Base-by-base conservation (phyloP, 2,329 filamentous ascomycete species). In the Diaporthe destruens region DNA sequence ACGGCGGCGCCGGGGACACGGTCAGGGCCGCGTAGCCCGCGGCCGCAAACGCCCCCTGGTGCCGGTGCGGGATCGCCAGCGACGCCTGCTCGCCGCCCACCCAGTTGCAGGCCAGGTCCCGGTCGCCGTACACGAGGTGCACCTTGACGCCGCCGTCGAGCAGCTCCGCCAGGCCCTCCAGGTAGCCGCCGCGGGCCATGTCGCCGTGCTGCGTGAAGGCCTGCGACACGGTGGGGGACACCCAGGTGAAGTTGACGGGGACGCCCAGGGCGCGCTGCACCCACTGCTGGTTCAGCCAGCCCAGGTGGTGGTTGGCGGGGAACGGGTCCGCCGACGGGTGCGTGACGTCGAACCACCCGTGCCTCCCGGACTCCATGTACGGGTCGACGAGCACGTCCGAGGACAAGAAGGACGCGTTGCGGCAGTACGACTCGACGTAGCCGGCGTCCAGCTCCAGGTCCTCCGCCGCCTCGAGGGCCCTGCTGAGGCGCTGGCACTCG, bases 21-120 rank as follows among this genome's bases (percentile, higher is more conserved):
- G 87, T 82, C 69, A 95, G 86, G 6, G 89, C 86, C 0, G 88
- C 86, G 78, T 94, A 94, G 0, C 91, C 92, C 1, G 92, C 89
- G 0, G 81, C 77, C 2, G 84, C 83, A 80, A 94, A 94, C 20
- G 79, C 77, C 1, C 86, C 85, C 77, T 93, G 93, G 2, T 90
- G 89, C 0, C 90, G 87, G 2, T 84, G 80, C 3, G 85, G 82
- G 79, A 94, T 93, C 0, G 81, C 80, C 12, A 87, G 78, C 54
- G 85, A 85, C 25, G 86, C 82, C 12, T 81, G 77, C 74, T 89
- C 86, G 32, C 86, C 86, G 20, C 86, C 85, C 54, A 87, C 81
- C 87, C 77, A 79, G 72, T 86, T 88, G 76, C 86, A 87, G 9
- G 84, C 82, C 71, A 85, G 90, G 75, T 90, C 88, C 6, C 86